A percentile compares a stretch with the other conserved stretches of the same genome.
These are phyloP conservation scores for Nakazawaea wickerhamii DNA, from an alignment of 805 yeast genomes.

Conservation along the genomic window DNA sequence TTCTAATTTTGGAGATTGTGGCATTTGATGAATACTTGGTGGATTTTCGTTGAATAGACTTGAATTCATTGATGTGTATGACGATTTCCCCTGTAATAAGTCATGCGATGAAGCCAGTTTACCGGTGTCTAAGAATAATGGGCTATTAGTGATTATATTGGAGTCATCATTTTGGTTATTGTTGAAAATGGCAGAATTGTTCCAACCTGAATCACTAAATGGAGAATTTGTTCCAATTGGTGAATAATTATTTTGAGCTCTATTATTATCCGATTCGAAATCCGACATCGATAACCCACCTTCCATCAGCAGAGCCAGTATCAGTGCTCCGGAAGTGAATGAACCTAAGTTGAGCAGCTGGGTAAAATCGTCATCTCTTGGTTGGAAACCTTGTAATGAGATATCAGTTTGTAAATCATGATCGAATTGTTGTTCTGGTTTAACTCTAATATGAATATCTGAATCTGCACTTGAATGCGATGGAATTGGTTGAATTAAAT, in stretches of 20 bases:
- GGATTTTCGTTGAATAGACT: slow-evolving; percentile 10
- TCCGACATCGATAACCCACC: slow-evolving; percentile 26
- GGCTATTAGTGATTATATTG: neutral
- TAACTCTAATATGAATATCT: neutral
- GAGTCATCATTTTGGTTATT: neutral
- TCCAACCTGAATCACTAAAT: slow-evolving; percentile 13
- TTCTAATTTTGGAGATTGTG: slow-evolving; percentile 10
- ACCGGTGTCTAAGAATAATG: slow-evolving; percentile 12
- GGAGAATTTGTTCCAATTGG: slow-evolving; percentile 12
- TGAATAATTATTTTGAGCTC: slow-evolving; percentile 3
- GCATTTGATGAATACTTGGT: slow-evolving; percentile 8
- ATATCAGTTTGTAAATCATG: slow-evolving; percentile 5
- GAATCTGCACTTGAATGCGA: neutral
- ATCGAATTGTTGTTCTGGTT: slow-evolving; percentile 1
- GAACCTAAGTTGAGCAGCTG: slow-evolving; percentile 22
- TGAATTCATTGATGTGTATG: slow-evolving; percentile 4
- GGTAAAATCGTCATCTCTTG: slow-evolving; percentile 7
- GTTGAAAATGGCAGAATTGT: neutral
- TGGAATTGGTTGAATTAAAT: neutral
- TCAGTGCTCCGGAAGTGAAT: slow-evolving; percentile 27
- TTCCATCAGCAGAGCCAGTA: slow-evolving; percentile 25
- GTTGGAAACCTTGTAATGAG: slow-evolving; percentile 5
- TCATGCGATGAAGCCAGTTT: slow-evolving; percentile 10
- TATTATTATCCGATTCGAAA: slow-evolving; percentile 18
- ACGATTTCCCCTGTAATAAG: slow-evolving; percentile 2